These are phyloP conservation scores for Xenoacremonium recifei DNA, from an alignment of 2,329 filamentous ascomycete species.

Conservation along the genomic window DNA sequence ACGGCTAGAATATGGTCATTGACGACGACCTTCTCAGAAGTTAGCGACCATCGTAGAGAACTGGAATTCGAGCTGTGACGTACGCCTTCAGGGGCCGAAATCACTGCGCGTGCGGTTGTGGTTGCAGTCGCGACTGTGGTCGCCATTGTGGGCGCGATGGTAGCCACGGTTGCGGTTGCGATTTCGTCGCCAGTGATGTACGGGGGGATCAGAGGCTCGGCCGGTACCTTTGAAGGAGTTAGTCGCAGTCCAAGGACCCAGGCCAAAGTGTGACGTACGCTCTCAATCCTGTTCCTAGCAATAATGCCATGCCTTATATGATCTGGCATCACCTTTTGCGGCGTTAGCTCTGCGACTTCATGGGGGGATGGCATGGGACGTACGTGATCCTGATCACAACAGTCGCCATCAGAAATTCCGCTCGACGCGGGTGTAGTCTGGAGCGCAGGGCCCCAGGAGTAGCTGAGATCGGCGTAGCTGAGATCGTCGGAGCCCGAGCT, in stretches of 20 bases:
- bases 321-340: constrained; percentile 20
- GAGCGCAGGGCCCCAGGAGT: too few species aligned
- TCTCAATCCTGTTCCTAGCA: constrained; percentile 5
- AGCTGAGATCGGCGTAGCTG: too few species aligned
- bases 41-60: not conserved
- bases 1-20: too few species aligned
- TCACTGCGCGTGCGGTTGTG: not conserved
- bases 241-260: constrained; percentile 4
- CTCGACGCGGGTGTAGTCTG: constrained; percentile 9
- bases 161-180: not conserved
- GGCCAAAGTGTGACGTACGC: constrained; percentile 8
- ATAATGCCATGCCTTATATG: constrained; percentile 4
- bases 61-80: not conserved
- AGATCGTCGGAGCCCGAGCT: too few species aligned
- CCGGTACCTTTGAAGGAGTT: constrained; percentile 15
- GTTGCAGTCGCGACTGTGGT: not conserved
- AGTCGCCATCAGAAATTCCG: constrained; percentile 4
- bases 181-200: too few species aligned
- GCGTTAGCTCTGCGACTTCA: constrained; percentile 16
- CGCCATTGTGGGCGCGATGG: not conserved
- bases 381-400: constrained; percentile 12
- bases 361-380: constrained; percentile 1
- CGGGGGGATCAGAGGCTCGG: too few species aligned
- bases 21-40: not conserved
- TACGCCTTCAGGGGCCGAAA: not conserved